Percentiles rank a stretch among this genome's conserved stretches.
These are phyloP conservation scores for Epichloe sibirici DNA, from an alignment of 2,329 filamentous ascomycete genomes.

Conservation along the genomic window DNA sequence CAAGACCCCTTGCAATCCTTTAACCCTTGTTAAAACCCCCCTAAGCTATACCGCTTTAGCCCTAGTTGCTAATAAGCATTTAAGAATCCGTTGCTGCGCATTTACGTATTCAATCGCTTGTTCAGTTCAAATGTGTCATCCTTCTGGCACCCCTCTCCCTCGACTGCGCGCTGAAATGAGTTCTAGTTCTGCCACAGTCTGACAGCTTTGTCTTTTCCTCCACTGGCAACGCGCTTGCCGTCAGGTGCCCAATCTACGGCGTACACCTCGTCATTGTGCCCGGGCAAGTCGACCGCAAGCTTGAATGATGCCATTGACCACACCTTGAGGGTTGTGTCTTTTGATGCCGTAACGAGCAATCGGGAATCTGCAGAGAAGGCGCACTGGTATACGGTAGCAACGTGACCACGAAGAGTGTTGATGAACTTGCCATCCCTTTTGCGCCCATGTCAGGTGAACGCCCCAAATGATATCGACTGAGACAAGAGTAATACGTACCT, in stretches of 20 bases:
- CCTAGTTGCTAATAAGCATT: too few relatives aligned
- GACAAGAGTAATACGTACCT: constrained; percentile 31
- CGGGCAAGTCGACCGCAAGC: constrained; percentile 67
- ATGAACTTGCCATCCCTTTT: constrained; percentile 61
- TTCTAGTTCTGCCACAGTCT: constrained; percentile 51
- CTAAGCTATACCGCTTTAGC: too few relatives aligned
- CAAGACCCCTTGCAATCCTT: too few relatives aligned
- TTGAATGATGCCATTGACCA: constrained; percentile 87
- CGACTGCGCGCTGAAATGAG: background rate
- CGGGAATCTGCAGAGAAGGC: constrained; percentile 86
- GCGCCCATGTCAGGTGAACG: background rate
- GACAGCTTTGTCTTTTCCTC: constrained; percentile 80
- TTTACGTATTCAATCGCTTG: background rate
- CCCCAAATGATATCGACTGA: background rate
- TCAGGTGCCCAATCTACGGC: constrained; percentile 92
- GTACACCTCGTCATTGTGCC: constrained; percentile 87
- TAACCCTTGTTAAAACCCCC: too few relatives aligned
- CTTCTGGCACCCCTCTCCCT: background rate
- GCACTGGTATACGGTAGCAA: constrained; percentile 81
- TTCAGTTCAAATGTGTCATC: background rate
- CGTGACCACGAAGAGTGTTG: constrained; percentile 78
- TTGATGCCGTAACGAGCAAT: constrained; percentile 75
- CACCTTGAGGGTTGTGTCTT: constrained; percentile 88
- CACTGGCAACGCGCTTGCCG: constrained; percentile 77
- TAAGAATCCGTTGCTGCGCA: too few relatives aligned